Evolutionary conservation across 805 yeast genomes (phyloP), one percentile per base, ranked within the genome.

Genomic region (Candida taoyuanica): DNA sequence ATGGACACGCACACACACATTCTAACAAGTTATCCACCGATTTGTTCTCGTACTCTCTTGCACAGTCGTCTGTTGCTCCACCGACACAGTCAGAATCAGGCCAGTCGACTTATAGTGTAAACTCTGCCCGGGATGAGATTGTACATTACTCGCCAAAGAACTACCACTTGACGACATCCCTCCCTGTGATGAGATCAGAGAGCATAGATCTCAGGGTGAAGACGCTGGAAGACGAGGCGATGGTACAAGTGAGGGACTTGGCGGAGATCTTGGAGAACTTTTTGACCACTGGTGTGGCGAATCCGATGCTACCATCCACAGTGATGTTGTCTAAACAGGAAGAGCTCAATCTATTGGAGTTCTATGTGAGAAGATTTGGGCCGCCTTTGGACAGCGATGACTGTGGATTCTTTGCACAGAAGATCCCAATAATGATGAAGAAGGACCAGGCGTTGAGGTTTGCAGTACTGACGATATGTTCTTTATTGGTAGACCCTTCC

Each of bases 311-410:
- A n/a, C 3, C 28, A 4, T 18, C 34, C 3, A 41, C 44, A 17
- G 11, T 34, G 17, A 11, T 26, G 3, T 15, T 43, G 28, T 25
- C 34, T 5, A 34, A 39, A 3, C 39, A 35, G 5, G 45, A 44
- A 7, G 37, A 41, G 21, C 13, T 38, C 16, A 17, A 8, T 8
- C 32, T 41, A 13, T 29, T 41, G 37, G 29, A 20, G 7, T 17
- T 18, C 27, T 44, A 38, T 23, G 8, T 40, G 8, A 24, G 34
- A 7, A 23, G 17, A 2, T 15, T 36, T 5, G 40, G 42, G 0
- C 48, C 48, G 3, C 9, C 38, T 18, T 14, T 44, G 45, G 45
- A 40, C 19, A n/a, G 33, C 5, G 37, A 25, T 5, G 31, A 27
- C 12, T 5, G 12, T 9, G 3, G 29, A 8, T 21, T 38, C 18